Evolutionary conservation across 768 basidiomycete genomes (phyloP).

Genomic region (Cystofilobasidium bisporidii): DNA sequence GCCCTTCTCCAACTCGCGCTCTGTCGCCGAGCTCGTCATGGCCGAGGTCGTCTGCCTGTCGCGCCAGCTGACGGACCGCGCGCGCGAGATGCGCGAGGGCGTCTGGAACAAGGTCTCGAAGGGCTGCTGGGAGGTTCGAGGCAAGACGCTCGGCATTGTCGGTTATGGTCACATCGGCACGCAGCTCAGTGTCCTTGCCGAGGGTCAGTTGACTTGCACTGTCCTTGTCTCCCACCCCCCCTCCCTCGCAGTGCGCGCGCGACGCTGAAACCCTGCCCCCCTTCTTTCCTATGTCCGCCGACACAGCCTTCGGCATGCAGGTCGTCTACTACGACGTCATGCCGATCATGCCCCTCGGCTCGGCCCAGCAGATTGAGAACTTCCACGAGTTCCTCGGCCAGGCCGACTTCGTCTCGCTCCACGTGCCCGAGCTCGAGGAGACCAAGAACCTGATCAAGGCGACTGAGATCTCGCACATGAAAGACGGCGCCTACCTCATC

Average conservation of each 20-base stretch:
- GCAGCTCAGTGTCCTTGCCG: constrained; percentile 91
- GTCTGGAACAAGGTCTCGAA: constrained; percentile 99
- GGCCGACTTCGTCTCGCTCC: constrained; percentile 89
- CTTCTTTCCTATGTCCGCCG: neutral
- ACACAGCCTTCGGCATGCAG: constrained; percentile 71
- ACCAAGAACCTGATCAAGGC: constrained; percentile 86
- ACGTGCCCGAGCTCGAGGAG: constrained; percentile 92
- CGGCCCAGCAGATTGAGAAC: constrained; percentile 77
- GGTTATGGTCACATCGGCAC: constrained; percentile 98
- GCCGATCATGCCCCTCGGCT: constrained; percentile 95
- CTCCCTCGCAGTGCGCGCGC: neutral
- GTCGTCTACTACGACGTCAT: constrained; percentile 92
- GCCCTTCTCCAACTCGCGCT: constrained; percentile 88
- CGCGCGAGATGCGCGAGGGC: constrained; percentile 75
- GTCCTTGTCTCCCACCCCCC: no score
- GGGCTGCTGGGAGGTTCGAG: constrained; percentile 93
- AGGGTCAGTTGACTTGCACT: no score
- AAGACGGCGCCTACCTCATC: constrained; percentile 85
- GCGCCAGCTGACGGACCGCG: constrained; percentile 81
- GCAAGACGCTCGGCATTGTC: constrained; percentile 94
- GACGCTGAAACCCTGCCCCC: neutral
- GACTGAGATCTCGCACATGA: constrained; percentile 76
- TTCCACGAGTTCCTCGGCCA: constrained; percentile 61
- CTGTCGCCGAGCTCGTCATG: constrained; percentile 95
- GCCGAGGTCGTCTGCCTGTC: constrained; percentile 87